Base-by-base conservation (phyloP, 257 asterid species). In the Solanum ossicruentum region DNA sequence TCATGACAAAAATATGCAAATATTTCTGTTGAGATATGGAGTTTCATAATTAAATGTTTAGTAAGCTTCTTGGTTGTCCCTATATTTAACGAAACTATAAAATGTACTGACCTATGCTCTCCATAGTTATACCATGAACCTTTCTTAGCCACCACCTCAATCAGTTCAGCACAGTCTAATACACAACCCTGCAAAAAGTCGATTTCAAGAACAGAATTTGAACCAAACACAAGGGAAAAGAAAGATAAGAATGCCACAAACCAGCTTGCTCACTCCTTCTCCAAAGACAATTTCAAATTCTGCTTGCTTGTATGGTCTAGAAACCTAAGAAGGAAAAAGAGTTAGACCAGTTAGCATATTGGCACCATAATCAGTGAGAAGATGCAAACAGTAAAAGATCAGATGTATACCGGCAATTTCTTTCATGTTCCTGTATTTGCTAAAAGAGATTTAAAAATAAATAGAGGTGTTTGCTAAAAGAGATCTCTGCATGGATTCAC, bases 221-320 rank as follows among this genome's bases (percentile, higher is more conserved):
- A 84, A 45, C 88, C 18, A n/a, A 43, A 77, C n/a, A 4, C 67
- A 54, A 84, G 43, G 61, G 73, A 66, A 21, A 61, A 84, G 60
- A 52, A 69, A 41, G 52, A 49, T 49, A 71, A 66, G 67, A 55
- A 20, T 78, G 81, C 32, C 47, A 84, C 95, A 17, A 45, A 95
- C 99, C 96, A 97, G 93, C 91, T 92, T 94, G 97, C 97, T 91
- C 86, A 95, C 95, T 86, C 98, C 99, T 91, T 97, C 99, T 83
- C 99, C 98, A 85, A 95, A 97, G 86, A 94, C 92, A 55, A 95
- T 95, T 90, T 97, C 99, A 89, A 97, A 94, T 86, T 97, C 99
- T 81, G 99, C 99, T 92, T 97, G 99, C 90, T 93, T 97, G 91
- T 95, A 97, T 13, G 99, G 99, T 92, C 99, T 94, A 26, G 99